These are phyloP conservation scores for Zygotorulaspora florentina DNA, from an alignment of 805 yeast genomes.

Conservation along the genomic window DNA sequence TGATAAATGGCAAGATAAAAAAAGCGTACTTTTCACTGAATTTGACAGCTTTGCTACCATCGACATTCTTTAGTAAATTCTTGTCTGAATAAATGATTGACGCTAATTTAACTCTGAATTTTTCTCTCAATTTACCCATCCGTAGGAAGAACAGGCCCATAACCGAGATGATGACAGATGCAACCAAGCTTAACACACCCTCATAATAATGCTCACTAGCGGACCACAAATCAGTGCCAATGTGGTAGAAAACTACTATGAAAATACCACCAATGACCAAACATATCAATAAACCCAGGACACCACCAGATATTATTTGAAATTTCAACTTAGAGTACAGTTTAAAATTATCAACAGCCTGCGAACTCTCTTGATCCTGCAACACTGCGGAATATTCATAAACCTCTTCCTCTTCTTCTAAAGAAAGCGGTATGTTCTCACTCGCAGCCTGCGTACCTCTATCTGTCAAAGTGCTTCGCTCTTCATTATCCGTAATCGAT, in stretches of 20 bases:
- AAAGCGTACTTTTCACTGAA: slow-evolving; percentile 60
- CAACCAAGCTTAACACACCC: slow-evolving; percentile 72
- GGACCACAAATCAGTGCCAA: slow-evolving; percentile 86
- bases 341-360: slow-evolving; percentile 28
- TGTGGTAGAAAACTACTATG: slow-evolving; percentile 61
- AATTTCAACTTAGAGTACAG: slow-evolving; percentile 46
- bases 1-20: slow-evolving; percentile 75
- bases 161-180: slow-evolving; percentile 71
- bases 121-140: slow-evolving; percentile 74
- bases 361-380: slow-evolving; percentile 14
- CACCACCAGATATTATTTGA: slow-evolving; percentile 83
- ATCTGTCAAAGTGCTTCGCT: neutral
- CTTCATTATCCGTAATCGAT: slow-evolving; percentile 34
- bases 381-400: slow-evolving; percentile 14
- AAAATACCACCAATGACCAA: slow-evolving; percentile 68
- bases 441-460: slow-evolving; percentile 3
- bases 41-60: slow-evolving; percentile 28
- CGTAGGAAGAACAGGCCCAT: slow-evolving; percentile 85
- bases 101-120: slow-evolving; percentile 67
- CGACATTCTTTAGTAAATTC: slow-evolving; percentile 16
- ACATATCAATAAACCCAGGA: slow-evolving; percentile 65
- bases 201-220: slow-evolving; percentile 87
- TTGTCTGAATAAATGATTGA: slow-evolving; percentile 36
- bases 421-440: slow-evolving; percentile 13
- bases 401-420: slow-evolving; percentile 33